Base-by-base conservation (phyloP, 2,329 filamentous ascomycete genomes). In the Anisogramma anomala region DNA sequence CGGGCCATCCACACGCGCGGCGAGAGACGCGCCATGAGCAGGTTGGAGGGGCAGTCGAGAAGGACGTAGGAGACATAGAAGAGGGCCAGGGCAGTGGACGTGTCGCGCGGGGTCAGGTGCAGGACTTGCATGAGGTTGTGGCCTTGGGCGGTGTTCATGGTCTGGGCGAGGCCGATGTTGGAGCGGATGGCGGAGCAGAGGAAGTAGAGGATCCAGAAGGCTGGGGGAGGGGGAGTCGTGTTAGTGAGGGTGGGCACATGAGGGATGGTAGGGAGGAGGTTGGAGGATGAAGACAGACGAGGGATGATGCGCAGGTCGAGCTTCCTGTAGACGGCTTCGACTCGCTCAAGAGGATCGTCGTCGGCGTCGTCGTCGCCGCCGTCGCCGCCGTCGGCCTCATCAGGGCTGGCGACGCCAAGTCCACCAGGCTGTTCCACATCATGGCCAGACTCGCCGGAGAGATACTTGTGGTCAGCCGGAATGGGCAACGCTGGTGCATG, bases 61-160 rank as follows among this genome's bases (percentile, higher is more conserved):
- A 94, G 62, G 46, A 94, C 86, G 61, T 94, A 94, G 55, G 84
- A 80, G 47, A 94, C 86, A 57, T 94, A 94, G 67, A 94, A 94
- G 13, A 94, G 69, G 3, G 87, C 84, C 28, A 94, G 66, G 36
- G 84, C 85, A 0, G 83, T 88, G 0, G 86, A 93, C 13, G 86
- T 79, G 60, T 94, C 81, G 52, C 82, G 83, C 8, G 79, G 62
- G 0, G 76, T 77, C 49, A 94, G 65, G 45, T 77, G 57, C 37
- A 94, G 71, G 27, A 82, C 72, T 2, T 75, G 73, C 50, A 73
- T 73, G n/a, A 94, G 74, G 55, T 91, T 81, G 56, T 94, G 85
- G 25, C 73, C 71, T 31, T 72, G 62, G 14, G 71, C 62, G 22
- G 62, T 62, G 62, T 94, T 94, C 87, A 94, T 94, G 1, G 87